phyloP scores from a whole-genome alignment of 106 monocot genomes.

The Dendrobium huoshanense region DNA sequence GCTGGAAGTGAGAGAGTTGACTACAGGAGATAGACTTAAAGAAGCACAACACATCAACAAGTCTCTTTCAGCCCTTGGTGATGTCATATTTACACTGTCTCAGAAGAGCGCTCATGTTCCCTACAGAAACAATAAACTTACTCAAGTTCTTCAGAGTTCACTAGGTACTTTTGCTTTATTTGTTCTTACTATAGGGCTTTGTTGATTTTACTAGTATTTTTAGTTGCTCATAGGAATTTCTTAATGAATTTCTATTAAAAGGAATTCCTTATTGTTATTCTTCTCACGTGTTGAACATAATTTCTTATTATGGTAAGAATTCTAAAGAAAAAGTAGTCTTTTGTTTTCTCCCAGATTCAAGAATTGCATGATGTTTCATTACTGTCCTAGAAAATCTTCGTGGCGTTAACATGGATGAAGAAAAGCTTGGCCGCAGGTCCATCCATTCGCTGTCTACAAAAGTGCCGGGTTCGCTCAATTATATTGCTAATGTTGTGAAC shows the following conservation, averaged over 20 bases:
- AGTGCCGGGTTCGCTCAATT: too few species aligned
- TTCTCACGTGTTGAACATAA: not conserved
- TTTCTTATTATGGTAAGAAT: not conserved
- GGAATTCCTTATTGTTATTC: not conserved
- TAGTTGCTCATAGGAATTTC: too few species aligned
- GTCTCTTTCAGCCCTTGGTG: slow-evolving; percentile 91
- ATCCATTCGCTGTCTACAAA: too few species aligned
- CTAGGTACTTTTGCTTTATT: slow-evolving; percentile 41
- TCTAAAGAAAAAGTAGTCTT: not conserved
- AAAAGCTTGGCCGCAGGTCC: too few species aligned
- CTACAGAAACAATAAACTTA: slow-evolving; percentile 95
- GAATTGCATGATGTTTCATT: too few species aligned
- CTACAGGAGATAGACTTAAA: slow-evolving; percentile 83
- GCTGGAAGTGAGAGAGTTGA: too few species aligned
- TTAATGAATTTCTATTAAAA: too few species aligned
- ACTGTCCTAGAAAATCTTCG: too few species aligned
- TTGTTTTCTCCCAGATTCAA: not conserved
- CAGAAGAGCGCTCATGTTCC: slow-evolving; percentile 88
- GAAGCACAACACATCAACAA: slow-evolving; percentile 98
- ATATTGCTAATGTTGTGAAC: too few species aligned
- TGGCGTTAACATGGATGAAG: too few species aligned
- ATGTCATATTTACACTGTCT: slow-evolving; percentile 87
- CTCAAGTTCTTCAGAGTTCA: slow-evolving; percentile 96
- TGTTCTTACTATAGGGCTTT: not conserved
- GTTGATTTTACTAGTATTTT: not conserved